Base-by-base conservation (phyloP, 2,329 filamentous ascomycete species). In the Ilyonectria robusta region DNA sequence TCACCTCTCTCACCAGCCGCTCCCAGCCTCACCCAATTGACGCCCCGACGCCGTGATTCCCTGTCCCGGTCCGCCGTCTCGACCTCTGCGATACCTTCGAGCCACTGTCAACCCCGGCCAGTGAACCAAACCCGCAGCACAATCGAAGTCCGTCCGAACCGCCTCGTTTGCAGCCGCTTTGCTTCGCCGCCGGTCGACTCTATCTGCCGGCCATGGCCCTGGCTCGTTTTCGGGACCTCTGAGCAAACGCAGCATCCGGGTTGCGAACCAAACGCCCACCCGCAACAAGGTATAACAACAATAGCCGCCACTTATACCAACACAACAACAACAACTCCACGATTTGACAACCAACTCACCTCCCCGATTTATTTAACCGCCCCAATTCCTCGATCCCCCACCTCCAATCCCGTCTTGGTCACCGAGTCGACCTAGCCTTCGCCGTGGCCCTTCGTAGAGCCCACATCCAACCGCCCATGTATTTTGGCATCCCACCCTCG, bases 171-270 rank as follows among this genome's bases (percentile, higher is more conserved):
- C 29, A 68, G 66, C 60, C 54, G 66, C 59, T 65, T 63, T 59
- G 60, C 58, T 62, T 60, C 53, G 40, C 62, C 60, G 62, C 54
- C 46, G 64, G 65, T 54, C 56, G 50, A 31, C 67, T 67, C 63
- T 66, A 59, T 40, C 59, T 59, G 65, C 73, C 71, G 57, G 73
- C 68, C 71, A 77, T 78, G 77, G 74, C 70, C 63, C 60, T 68
- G 66, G 53, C 58, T 59, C 66, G 65, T 61, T 61, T 59, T 47
- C 35, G 63, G 44, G 59, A 31, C 59, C 60, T 69, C 42, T 73
- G 58, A 73, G 66, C 71, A 73, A 72, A 65, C 66, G 51, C 67
- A 19, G 46, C 62, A 62, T 35, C 67, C 58, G 62, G 59, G 37
- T 64, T 61, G 61, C 62, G 66, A 72, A 72, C 62, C 64, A 55